Evolutionary conservation across 2,329 filamentous ascomycete genomes (phyloP), one percentile per base, ranked within the genome.

Genomic region (Apiospora pterosperma): DNA sequence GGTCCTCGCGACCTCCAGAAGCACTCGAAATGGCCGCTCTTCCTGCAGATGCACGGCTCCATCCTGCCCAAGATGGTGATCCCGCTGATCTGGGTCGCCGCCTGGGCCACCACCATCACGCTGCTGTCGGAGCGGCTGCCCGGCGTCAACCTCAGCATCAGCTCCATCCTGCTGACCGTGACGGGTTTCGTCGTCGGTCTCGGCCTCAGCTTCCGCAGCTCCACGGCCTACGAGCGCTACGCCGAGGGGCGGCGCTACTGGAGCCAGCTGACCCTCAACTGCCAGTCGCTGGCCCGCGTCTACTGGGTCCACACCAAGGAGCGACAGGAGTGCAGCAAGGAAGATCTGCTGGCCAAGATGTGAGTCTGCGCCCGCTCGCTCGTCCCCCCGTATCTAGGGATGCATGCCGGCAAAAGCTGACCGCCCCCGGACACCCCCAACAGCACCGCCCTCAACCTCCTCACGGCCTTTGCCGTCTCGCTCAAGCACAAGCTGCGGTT

Each of bases 401-500:
- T 23, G 42, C 25, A 41, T 63, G 36, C 12, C 19, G 34, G 21
- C 25, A 61, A 23, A 71, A 68, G 10, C 70, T 16, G n/a, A 28
- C 61, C 64, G 65, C 55, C 69, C 38, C 28, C 36, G 16, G 16
- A 5, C 4, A 19, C 2, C n/a, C n/a, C n/a, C 38, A 38, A 28
- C 59, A 83, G 81, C 38, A 88, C 88, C 19, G 88, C 88, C 7
- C 86, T 96, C 76, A 95, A 96, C 74, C 82, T 96, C 10, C 83
- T 96, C 67, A 85, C 92, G 34, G 90, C 92, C 2, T 96, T 92
- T 71, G 85, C 91, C n/a, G 82, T 92, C 21, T 80, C 92, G 2
- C 82, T 96, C 65, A 95, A 95, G 79, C 92, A 96, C 78, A 90
- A 88, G 71, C 85, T 96, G 38, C 91, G 92, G 36, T 95, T 95